Base-by-base conservation (phyloP, 495 filamentous ascomycete genomes). In the Neurospora tetraspora region DNA sequence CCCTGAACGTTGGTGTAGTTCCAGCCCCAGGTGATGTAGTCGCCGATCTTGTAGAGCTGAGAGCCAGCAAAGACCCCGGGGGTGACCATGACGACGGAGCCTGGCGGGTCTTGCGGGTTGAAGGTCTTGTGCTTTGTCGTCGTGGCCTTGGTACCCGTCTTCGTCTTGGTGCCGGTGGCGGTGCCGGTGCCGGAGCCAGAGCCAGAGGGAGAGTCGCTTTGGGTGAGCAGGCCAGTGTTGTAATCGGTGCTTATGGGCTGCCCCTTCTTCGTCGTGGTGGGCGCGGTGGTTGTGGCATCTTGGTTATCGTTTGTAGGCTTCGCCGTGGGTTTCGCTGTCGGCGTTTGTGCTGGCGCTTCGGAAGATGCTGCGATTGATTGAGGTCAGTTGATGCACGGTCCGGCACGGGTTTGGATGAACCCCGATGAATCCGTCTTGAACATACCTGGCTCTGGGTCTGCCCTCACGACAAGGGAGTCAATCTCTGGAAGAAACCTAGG, bases 1-100 rank as follows among this genome's bases (percentile, higher is more conserved):
- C 89, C 89, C 38, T 87, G 87, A 45, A 99, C 84, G 61, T 91
- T 93, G 2, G 96, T 99, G 83, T 97, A 98, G 82, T 98, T 98
- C 94, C 95, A 99, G 0, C 83, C 90, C 81, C 95, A 95, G 1
- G 94, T 97, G 18, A 97, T 85, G 71, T 86, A 86, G 43, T 98
- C 90, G 20, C 92, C 92, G 78, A 98, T 91, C 81, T 95, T 95
- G 89, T 93, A 98, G 78, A 93, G 93, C 74, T 90, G 89, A 5
- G 88, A 83, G 9, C 89, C 87, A 6, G 84, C 85, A 1, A 85
- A 81, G 5, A 81, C 73, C 39, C 84, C 82, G 0, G 96, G 96
- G 2, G 89, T 94, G 53, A 94, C 81, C 93, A 98, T 93, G n/a
- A 87, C 84, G 38, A 97, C 87, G 71, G 89, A 90, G 39, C 96